Base-by-base conservation (phyloP, 1,139 yeast genomes). In the Debaryomyces fabryi region DNA sequence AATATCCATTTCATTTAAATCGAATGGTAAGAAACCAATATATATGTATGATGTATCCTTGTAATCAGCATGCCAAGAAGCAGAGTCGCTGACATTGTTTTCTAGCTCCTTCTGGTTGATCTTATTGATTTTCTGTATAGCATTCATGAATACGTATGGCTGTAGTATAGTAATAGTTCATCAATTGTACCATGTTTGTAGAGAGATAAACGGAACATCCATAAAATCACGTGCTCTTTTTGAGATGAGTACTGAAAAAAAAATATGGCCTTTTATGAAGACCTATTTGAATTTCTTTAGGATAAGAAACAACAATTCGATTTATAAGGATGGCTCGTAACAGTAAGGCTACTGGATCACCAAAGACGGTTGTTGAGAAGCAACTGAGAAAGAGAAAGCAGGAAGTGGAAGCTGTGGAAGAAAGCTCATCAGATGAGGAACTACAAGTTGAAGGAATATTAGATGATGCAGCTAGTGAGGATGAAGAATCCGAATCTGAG, bases 41-140 rank as follows among this genome's bases (percentile, higher is more conserved):
- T 68, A 79, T 43, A 74, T 62, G 51, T 72, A 74, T n/a, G 71
- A 64, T 0, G 95, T 81, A 55, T 90, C 93, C 29, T 74, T 72
- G 62, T 85, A 90, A 55, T 92, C 96, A 55, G 83, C 78, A 62
- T 92, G 98, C 98, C 98, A 92, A 9, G 97, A 89, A 0, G 87
- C 88, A 6, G 74, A 71, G 38, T 78, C 77, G 0, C 85, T 64
- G 0, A 83, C 78, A n/a, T 85, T 84, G 15, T 71, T 69, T 18
- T 76, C 79, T 23, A 92, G 72, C 62, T 92, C 98, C 51, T 74
- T 76, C 49, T 82, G 82, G 60, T 85, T 90, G 45, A 90, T 77
- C 45, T 74, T 73, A 57, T 83, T 79, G 30, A 86, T 82, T 52
- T 80, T 78, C 48, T 68, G 68, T 32, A 77, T 72, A 12, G 73